A percentile compares a stretch with the other conserved stretches of the same genome.
Evolutionary conservation across 371 early-diverging fungal species (phyloP).

Genomic region (Nematocida displodere): DNA sequence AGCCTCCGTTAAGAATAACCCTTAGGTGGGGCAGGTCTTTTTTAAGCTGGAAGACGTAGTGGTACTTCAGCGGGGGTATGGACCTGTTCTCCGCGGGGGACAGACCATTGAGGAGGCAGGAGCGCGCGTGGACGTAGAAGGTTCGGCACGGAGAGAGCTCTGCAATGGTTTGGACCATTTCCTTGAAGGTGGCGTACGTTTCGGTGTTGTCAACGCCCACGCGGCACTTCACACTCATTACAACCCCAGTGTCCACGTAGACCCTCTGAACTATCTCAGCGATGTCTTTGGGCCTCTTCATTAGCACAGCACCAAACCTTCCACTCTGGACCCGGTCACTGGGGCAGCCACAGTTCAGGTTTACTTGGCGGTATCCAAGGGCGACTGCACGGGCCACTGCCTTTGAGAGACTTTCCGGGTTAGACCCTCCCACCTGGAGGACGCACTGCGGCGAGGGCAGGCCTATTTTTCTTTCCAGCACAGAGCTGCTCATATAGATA

Average conservation of each 20-base stretch:
- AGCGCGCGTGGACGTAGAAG: slow-evolving; percentile 77
- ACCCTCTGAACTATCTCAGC: slow-evolving; percentile 62
- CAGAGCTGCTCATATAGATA: slow-evolving; percentile 55
- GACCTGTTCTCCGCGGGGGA: slow-evolving; percentile 76
- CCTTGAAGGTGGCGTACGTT: slow-evolving; percentile 59
- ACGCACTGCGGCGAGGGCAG: slow-evolving; percentile 55
- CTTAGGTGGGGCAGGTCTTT: slow-evolving; percentile 68
- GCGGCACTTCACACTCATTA: slow-evolving; percentile 64
- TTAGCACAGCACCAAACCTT: slow-evolving; percentile 65
- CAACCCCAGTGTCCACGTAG: slow-evolving; percentile 52
- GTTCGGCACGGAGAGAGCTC: slow-evolving; percentile 66
- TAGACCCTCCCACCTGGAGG: slow-evolving; percentile 65
- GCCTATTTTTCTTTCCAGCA: slow-evolving; percentile 59
- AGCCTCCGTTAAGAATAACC: slow-evolving; percentile 75
- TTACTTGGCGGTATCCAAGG: slow-evolving; percentile 58
- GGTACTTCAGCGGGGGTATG: slow-evolving; percentile 73
- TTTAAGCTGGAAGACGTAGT: slow-evolving; percentile 70
- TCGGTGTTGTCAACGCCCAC: slow-evolving; percentile 65
- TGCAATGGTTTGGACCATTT: slow-evolving; percentile 58
- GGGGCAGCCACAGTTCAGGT: slow-evolving; percentile 66
- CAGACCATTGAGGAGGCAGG: slow-evolving; percentile 74
- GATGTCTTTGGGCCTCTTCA: slow-evolving; percentile 57
- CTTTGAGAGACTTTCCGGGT: slow-evolving; percentile 54
- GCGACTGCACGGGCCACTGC: slow-evolving; percentile 49
- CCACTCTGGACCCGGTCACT: slow-evolving; percentile 64